These are phyloP conservation scores for Ricinus communis DNA, from an alignment of 345 rosid genomes.

Conservation along the genomic window DNA sequence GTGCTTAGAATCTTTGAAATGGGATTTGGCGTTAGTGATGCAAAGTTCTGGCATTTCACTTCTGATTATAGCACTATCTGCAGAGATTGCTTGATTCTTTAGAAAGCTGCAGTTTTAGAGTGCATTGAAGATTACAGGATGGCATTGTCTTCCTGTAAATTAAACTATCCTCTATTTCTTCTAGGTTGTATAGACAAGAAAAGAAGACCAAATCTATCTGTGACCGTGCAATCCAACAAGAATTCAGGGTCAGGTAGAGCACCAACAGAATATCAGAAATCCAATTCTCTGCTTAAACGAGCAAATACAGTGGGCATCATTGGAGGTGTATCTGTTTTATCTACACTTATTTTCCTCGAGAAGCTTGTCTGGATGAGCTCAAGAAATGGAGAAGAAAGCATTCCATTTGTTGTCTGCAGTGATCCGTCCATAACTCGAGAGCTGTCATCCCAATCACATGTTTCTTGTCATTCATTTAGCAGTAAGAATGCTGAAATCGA, in stretches of 20 bases:
- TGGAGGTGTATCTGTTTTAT: constrained; percentile 48
- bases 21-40: not conserved
- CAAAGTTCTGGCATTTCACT: no score
- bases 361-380: constrained; percentile 47
- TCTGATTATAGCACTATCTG: no score
- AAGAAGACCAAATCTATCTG: constrained; percentile 22
- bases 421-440: constrained; percentile 28
- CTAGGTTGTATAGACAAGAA: constrained; percentile 16
- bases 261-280: not conserved
- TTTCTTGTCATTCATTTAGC: constrained; percentile 1
- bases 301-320: constrained; percentile 45
- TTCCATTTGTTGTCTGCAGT: constrained; percentile 49
- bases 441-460: not conserved
- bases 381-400: constrained; percentile 31
- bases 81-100: not conserved
- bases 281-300: constrained; percentile 27
- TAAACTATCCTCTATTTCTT: constrained; percentile 23
- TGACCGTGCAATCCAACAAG: constrained; percentile 20
- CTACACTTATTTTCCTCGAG: constrained; percentile 51
- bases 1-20: not conserved
- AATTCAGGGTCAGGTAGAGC: constrained; percentile 18
- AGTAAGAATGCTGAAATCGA: not conserved
- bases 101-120: not conserved
- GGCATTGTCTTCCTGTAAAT: constrained; percentile 16
- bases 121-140: not conserved